phyloP scores from a whole-genome alignment of 192 early-diverging fungal genomes.

The Coemansia sp. region DNA sequence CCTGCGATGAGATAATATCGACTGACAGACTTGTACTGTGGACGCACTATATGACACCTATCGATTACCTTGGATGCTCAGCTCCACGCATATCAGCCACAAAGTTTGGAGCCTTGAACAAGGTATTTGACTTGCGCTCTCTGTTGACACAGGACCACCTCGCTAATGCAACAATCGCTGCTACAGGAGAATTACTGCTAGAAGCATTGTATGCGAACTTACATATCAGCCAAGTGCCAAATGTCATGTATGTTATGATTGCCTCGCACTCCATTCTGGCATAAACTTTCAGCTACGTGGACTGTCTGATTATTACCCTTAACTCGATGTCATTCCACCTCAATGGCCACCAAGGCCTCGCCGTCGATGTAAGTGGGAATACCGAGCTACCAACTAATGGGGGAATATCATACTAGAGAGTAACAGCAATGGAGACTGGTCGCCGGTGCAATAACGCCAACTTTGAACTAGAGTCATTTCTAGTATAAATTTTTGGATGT shows the following conservation, averaged over 20 bases:
- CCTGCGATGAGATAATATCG: conserved; percentile 27
- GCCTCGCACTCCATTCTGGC: conserved; percentile 83
- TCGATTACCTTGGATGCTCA: too few relatives aligned
- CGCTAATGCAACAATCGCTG: background rate
- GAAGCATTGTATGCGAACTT: conserved; percentile 63
- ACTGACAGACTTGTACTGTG: conserved; percentile 31
- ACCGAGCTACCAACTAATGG: conserved; percentile 23
- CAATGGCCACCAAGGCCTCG: conserved; percentile 64
- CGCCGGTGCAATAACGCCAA: conserved; percentile 28
- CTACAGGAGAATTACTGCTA: conserved; percentile 53
- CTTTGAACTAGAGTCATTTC: background rate
- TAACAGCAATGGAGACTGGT: conserved; percentile 48
- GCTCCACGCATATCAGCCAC: conserved; percentile 57
- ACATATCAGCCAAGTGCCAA: conserved; percentile 56
- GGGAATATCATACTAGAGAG: conserved; percentile 44
- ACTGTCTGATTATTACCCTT: conserved; percentile 67
- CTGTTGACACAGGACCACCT: conserved; percentile 22
- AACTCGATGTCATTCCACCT: conserved; percentile 53
- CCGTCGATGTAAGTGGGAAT: conserved; percentile 22
- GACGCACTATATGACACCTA: conserved; percentile 60
- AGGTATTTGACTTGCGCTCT: conserved; percentile 82
- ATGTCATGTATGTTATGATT: conserved; percentile 59
- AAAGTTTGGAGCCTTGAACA: conserved; percentile 63
- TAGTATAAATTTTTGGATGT: background rate
- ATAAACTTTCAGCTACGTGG: conserved; percentile 82